Evolutionary conservation across 176 grass and related monocot genomes (phyloP), one percentile per base, ranked within the genome.

Genomic region (Aegilops tauschii): DNA sequence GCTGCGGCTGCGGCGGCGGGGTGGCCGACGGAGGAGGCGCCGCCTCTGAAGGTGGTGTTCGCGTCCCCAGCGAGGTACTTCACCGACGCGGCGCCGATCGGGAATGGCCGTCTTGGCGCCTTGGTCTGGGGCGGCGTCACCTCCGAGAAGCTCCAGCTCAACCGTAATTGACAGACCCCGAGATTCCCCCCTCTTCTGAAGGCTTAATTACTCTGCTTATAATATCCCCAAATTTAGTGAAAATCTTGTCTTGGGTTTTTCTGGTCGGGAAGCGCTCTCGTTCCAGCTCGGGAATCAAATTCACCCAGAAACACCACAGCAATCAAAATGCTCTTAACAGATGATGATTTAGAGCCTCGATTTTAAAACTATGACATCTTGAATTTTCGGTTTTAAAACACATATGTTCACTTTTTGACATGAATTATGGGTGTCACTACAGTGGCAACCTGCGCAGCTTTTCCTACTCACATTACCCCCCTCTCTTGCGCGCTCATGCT

Each of bases 51-150:
- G 92, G 90, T 95, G 70, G 90, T 80, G 65, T 98, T 98, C 79
- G 68, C 69, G 39, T 59, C 84, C 27, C 96, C 93, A 3, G 91
- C 96, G 3, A 65, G 61, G 77, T 32, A 92, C 74, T 98, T 94
- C 90, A 98, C 96, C 0, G 96, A 98, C 68, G 91, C 96, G 30
- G 68, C 82, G 20, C 96, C 96, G 9, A 87, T 98, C 78, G 96
- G 96, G 25, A 98, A 95, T 39, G 96, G 96, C 42, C 32, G 86
- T 65, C 93, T 98, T 12, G 96, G 96, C 4, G 93, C 84, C 69
- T 84, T 95, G 91, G 74, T 98, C n/a, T 98, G 96, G 96, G 96
- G 96, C 65, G 91, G 90, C 74, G 93, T 98, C 81, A 61, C 29
- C 45, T 85, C 86, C 44, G 96, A 98, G 84, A 95, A 71, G 73